A percentile compares a stretch with the other conserved stretches of the same genome.
Conservation (phyloP, 2,329 filamentous ascomycete species). For the Penicillium sp. region DNA sequence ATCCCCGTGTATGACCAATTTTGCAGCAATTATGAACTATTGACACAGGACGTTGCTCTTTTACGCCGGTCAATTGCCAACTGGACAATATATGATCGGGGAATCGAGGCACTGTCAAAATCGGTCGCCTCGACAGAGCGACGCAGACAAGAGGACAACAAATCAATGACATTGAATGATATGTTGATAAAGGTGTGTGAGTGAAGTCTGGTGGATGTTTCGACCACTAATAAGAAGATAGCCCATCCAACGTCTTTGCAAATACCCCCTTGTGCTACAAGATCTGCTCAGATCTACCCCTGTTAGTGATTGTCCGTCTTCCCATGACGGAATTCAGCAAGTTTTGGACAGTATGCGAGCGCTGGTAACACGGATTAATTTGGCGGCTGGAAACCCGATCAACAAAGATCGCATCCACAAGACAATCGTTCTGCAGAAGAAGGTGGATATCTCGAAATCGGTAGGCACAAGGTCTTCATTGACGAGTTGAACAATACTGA, state of each 20-base stretch:
- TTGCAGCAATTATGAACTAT: slow-evolving; percentile 81
- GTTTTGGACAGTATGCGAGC: slow-evolving; percentile 70
- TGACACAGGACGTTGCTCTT: slow-evolving; percentile 73
- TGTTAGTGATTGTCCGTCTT: slow-evolving; percentile 77
- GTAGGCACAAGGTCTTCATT: slow-evolving; percentile 47
- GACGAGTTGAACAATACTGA: not conserved
- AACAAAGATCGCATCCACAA: slow-evolving; percentile 71
- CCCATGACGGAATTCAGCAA: slow-evolving; percentile 76
- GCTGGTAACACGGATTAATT: slow-evolving; percentile 76
- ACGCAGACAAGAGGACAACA: slow-evolving; percentile 63
- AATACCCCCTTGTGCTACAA: slow-evolving; percentile 82
- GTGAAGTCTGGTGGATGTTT: slow-evolving; percentile 5
- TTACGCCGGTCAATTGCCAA: slow-evolving; percentile 67
- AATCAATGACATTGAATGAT: slow-evolving; percentile 79
- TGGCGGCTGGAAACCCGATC: slow-evolving; percentile 73
- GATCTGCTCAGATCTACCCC: slow-evolving; percentile 82
- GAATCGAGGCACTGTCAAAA: slow-evolving; percentile 78
- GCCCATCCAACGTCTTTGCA: slow-evolving; percentile 90
- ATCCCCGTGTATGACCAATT: slow-evolving; percentile 93
- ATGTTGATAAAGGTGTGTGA: slow-evolving; percentile 77
- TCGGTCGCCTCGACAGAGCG: slow-evolving; percentile 70
- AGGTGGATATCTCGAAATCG: slow-evolving; percentile 70
- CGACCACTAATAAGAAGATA: slow-evolving; percentile 40
- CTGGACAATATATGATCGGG: slow-evolving; percentile 79
- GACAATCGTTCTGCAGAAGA: slow-evolving; percentile 81